Percentiles rank a stretch among this genome's conserved stretches.
Evolutionary conservation across 2,329 filamentous ascomycete genomes (phyloP).

Genomic region (Didymella pinodella): DNA sequence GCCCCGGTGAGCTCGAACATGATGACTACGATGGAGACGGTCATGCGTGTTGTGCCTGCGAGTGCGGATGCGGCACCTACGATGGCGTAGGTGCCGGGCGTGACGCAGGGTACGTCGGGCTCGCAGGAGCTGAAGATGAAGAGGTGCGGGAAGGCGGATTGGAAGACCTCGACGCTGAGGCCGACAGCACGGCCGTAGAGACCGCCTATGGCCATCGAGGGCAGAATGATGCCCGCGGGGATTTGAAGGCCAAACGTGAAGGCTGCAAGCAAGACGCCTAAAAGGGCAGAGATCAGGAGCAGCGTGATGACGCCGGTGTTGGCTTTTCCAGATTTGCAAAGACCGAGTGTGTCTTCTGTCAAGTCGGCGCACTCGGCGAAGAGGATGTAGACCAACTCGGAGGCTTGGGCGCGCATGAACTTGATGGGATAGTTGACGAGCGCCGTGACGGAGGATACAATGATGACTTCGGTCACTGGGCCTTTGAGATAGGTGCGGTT

Average conservation of each 20-base stretch:
- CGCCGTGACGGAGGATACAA: slow-evolving; percentile 82
- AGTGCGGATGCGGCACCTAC: slow-evolving; percentile 95
- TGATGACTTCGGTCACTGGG: slow-evolving; percentile 79
- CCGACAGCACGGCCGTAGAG: slow-evolving; percentile 88
- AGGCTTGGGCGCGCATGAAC: slow-evolving; percentile 92
- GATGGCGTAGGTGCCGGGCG: slow-evolving; percentile 94
- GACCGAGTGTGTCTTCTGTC: slow-evolving; percentile 83
- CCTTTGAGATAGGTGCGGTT: slow-evolving; percentile 69
- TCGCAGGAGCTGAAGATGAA: slow-evolving; percentile 82
- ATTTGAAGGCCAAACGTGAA: slow-evolving; percentile 95
- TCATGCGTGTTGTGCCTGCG: slow-evolving; percentile 93
- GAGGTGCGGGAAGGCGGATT: slow-evolving; percentile 77
- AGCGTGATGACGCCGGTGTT: slow-evolving; percentile 84
- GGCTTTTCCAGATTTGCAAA: slow-evolving; percentile 86
- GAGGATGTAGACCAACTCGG: slow-evolving; percentile 88
- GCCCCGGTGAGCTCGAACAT: slow-evolving; percentile 99
- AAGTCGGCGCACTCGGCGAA: slow-evolving; percentile 89
- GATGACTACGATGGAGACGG: slow-evolving; percentile 97
- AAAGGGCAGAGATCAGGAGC: slow-evolving; percentile 78
- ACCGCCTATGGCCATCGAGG: slow-evolving; percentile 94
- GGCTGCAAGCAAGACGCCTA: slow-evolving; percentile 85
- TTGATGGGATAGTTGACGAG: slow-evolving; percentile 94
- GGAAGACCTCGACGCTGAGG: slow-evolving; percentile 88
- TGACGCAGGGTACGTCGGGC: slow-evolving; percentile 86
- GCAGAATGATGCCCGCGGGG: slow-evolving; percentile 92